Conservation (phyloP, 345 rosid genomes). For the Corchorus capsularis region DNA sequence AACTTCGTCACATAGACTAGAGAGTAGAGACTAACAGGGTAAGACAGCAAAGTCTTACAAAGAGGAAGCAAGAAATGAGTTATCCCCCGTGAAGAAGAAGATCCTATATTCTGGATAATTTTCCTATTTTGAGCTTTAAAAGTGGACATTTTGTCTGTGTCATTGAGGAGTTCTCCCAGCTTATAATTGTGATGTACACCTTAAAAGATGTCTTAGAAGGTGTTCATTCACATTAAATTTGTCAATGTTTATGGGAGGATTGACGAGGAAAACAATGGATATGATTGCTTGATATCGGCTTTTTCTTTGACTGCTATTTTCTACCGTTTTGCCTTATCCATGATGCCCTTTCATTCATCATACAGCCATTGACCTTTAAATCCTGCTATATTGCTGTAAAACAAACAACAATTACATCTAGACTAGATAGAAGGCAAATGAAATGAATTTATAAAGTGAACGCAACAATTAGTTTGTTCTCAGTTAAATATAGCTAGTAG, state of each 20-base stretch:
- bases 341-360: background rate
- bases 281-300: background rate
- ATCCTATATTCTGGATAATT: background rate
- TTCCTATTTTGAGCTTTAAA: background rate
- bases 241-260: background rate
- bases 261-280: background rate
- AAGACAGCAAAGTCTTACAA: background rate
- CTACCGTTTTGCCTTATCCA: background rate
- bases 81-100: background rate
- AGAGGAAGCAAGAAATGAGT: conserved; percentile 7
- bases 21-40: background rate
- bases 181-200: conserved; percentile 5
- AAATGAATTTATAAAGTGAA: too few relatives aligned
- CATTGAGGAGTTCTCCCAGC: background rate
- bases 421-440: too few relatives aligned
- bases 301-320: background rate
- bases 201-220: background rate
- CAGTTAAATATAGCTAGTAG: too few relatives aligned
- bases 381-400: background rate
- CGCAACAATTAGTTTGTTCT: too few relatives aligned
- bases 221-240: background rate
- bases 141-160: background rate
- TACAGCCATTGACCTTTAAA: background rate
- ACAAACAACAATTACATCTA: background rate
- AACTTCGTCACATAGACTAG: background rate